A percentile compares a stretch with the other conserved stretches of the same genome.
Conservation (phyloP, 1,284 basidiomycete species). For the Gymnopus androsaceus region DNA sequence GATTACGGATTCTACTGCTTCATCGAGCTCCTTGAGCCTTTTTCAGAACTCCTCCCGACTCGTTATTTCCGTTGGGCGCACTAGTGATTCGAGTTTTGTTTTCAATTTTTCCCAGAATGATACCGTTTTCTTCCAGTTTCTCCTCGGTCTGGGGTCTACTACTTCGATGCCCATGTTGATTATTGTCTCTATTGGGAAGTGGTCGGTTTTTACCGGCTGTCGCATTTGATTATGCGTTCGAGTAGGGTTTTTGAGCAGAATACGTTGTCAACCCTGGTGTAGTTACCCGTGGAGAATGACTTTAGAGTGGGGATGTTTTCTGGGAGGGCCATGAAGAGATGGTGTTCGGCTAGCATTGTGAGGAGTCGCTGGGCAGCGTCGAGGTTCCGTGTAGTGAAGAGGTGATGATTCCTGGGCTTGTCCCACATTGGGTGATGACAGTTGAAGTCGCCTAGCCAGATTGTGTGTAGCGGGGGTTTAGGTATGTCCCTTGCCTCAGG, state of each 20-base stretch:
- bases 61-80: no score
- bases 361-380: slow-evolving; percentile 19
- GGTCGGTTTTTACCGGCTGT: slow-evolving; percentile 21
- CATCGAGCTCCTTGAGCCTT: not conserved
- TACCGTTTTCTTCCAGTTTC: slow-evolving; percentile 25
- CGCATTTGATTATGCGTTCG: slow-evolving; percentile 17
- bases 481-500: not conserved
- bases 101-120: slow-evolving; percentile 27
- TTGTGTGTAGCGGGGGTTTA: not conserved
- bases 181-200: slow-evolving; percentile 20
- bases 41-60: slow-evolving; percentile 2
- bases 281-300: slow-evolving; percentile 27
- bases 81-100: no score
- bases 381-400: slow-evolving; percentile 29
- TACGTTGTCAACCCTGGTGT: slow-evolving; percentile 36
- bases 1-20: not conserved
- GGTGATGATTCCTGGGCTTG: slow-evolving; percentile 34
- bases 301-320: slow-evolving; percentile 30
- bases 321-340: slow-evolving; percentile 31
- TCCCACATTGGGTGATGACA: slow-evolving; percentile 62
- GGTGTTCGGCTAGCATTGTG: slow-evolving; percentile 13
- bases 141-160: not conserved
- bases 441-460: slow-evolving; percentile 48
- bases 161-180: slow-evolving; percentile 9
- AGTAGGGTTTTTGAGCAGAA: slow-evolving; percentile 25